Percentiles rank a stretch among this genome's conserved stretches.
Evolutionary conservation across 257 asterid species (phyloP).

Genomic region (Thymus quinquecostatus): DNA sequence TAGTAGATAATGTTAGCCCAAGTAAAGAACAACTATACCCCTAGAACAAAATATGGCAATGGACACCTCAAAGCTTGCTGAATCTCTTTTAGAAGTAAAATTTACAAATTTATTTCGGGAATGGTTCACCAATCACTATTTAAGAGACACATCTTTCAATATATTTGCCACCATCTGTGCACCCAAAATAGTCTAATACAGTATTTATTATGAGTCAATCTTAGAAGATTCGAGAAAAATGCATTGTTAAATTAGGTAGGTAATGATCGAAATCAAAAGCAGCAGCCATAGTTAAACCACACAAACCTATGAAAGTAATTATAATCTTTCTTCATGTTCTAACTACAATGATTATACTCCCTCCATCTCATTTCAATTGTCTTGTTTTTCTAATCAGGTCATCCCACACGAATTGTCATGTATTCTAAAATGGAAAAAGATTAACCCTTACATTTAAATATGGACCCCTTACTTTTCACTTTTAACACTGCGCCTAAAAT

Average conservation of each 20-base stretch:
- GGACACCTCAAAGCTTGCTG: no score
- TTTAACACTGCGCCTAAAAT: no score
- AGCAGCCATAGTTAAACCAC: constrained; percentile 14
- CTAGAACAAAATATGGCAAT: neutral
- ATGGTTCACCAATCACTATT: neutral
- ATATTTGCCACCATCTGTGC: neutral
- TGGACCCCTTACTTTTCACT: no score
- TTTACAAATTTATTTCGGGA: neutral
- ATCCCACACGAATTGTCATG: no score
- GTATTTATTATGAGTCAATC: neutral
- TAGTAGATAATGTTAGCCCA: neutral
- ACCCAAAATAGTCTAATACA: neutral
- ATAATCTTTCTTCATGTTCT: neutral
- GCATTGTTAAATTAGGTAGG: neutral
- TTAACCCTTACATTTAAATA: no score
- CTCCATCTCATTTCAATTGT: no score
- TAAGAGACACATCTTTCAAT: neutral
- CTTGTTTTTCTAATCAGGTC: no score
- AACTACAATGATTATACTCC: neutral
- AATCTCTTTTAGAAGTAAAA: neutral
- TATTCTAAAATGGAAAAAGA: no score
- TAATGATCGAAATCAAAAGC: neutral
- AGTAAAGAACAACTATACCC: neutral
- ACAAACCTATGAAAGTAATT: neutral
- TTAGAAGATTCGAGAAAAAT: neutral